Percentiles rank a stretch among this genome's conserved stretches.
These are phyloP conservation scores for Ustilago shanxiensis DNA, from an alignment of 1,284 basidiomycete genomes.

Conservation along the genomic window DNA sequence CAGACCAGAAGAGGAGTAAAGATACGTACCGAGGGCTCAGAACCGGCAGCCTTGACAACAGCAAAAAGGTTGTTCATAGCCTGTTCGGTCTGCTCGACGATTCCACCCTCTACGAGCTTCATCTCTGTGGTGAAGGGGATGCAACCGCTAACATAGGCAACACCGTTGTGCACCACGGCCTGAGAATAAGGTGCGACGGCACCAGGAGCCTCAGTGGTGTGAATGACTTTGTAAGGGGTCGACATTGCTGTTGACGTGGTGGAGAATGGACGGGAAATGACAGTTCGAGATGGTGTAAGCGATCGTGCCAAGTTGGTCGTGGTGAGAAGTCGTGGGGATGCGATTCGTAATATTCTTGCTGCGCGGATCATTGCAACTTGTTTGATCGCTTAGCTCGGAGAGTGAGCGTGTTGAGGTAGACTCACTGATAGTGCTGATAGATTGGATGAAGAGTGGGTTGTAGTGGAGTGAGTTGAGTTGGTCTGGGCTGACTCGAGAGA, in stretches of 20 bases:
- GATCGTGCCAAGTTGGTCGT: neutral
- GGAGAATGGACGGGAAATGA: constrained; percentile 6
- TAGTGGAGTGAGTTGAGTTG: neutral
- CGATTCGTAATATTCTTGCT: neutral
- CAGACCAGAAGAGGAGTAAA: neutral
- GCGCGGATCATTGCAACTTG: neutral
- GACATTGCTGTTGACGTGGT: constrained; percentile 28
- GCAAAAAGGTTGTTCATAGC: constrained; percentile 87
- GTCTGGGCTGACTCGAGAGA: constrained; percentile 15
- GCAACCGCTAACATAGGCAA: constrained; percentile 90
- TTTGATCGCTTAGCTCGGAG: too few species aligned
- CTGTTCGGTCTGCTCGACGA: constrained; percentile 86
- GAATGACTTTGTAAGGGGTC: constrained; percentile 63
- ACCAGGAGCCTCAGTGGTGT: constrained; percentile 64
- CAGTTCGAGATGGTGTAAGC: constrained; percentile 14
- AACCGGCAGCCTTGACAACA: constrained; percentile 84
- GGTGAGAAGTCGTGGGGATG: neutral
- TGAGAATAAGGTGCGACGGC: constrained; percentile 73
- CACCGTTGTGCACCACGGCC: constrained; percentile 81
- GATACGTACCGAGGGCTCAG: constrained; percentile 47
- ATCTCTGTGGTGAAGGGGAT: constrained; percentile 85
- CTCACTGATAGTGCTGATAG: constrained; percentile 22
- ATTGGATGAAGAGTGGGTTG: neutral
- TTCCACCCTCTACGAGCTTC: constrained; percentile 80
- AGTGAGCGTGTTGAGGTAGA: neutral